These are phyloP conservation scores for Hyaloperonospora brassicae DNA, from an alignment of 352 stramenopile genomes.

Conservation along the genomic window DNA sequence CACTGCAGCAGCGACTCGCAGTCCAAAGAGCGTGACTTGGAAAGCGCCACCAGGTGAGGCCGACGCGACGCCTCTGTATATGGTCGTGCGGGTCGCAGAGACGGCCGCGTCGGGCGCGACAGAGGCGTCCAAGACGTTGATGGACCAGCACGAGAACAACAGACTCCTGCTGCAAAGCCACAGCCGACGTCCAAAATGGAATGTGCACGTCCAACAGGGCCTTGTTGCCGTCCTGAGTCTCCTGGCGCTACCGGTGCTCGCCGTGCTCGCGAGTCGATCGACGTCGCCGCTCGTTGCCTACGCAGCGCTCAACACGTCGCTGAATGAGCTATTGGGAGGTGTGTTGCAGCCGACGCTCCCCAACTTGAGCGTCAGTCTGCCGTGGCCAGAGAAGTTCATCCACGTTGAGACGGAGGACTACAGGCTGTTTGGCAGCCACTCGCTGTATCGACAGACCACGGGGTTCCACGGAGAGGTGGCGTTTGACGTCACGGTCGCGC, in stretches of 20 bases:
- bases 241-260: constrained; percentile 3
- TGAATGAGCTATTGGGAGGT: constrained; percentile 22
- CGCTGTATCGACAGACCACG: constrained; percentile 14
- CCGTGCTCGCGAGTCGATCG: constrained; percentile 10
- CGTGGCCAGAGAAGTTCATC: constrained; percentile 17
- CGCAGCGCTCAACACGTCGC: constrained; percentile 19
- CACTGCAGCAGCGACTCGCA: too few species aligned
- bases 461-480: constrained; percentile 15
- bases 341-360: constrained; percentile 2
- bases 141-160: too few species aligned
- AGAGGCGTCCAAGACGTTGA: too few species aligned
- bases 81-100: too few species aligned
- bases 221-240: constrained; percentile 2
- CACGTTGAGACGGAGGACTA: constrained; percentile 32
- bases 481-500: constrained; percentile 34
- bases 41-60: too few species aligned
- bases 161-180: too few species aligned
- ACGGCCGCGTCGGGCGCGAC: too few species aligned
- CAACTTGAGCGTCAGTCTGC: background rate
- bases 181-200: too few species aligned
- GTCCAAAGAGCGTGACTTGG: too few species aligned
- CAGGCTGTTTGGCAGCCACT: constrained; percentile 27
- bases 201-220: background rate
- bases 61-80: too few species aligned
- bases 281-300: constrained; percentile 19